Evolutionary conservation across 2,329 filamentous ascomycete genomes (phyloP).

Genomic region (Ophiostoma populinum): DNA sequence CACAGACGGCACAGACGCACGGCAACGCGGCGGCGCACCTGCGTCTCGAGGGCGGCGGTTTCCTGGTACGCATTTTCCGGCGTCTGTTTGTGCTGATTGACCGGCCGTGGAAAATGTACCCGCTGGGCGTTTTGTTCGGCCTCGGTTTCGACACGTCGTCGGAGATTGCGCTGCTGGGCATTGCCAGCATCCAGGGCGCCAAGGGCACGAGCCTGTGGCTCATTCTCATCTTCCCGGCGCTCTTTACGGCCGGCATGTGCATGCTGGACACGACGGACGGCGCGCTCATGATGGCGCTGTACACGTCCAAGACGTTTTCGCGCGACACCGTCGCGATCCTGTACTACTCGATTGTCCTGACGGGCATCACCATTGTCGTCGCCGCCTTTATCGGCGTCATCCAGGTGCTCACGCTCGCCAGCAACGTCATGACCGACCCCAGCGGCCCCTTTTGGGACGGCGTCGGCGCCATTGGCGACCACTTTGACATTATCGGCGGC

Average conservation of each 20-base stretch:
- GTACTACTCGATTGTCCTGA: slow-evolving; percentile 85
- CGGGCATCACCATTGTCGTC: slow-evolving; percentile 65
- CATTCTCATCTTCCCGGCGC: slow-evolving; percentile 74
- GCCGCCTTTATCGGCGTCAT: slow-evolving; percentile 73
- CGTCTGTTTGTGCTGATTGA: slow-evolving; percentile 59
- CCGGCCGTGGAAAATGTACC: slow-evolving; percentile 90
- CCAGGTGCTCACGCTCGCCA: slow-evolving; percentile 62
- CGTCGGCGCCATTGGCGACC: slow-evolving; percentile 55
- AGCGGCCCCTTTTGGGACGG: slow-evolving; percentile 80
- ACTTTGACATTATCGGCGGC: slow-evolving; percentile 76
- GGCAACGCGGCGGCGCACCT: slow-evolving; percentile 29
- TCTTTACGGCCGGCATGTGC: slow-evolving; percentile 95
- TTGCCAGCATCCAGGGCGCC: slow-evolving; percentile 72
- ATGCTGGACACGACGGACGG: slow-evolving; percentile 84
- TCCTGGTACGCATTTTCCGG: slow-evolving; percentile 54
- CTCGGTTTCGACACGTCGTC: slow-evolving; percentile 91
- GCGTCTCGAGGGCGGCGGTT: slow-evolving; percentile 59
- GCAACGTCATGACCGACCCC: slow-evolving; percentile 53
- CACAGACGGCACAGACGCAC: neutral
- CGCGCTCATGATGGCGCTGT: slow-evolving; percentile 86
- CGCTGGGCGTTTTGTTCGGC: slow-evolving; percentile 73
- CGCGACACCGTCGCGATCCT: slow-evolving; percentile 75
- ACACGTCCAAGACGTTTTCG: slow-evolving; percentile 63
- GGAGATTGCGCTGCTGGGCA: slow-evolving; percentile 81
- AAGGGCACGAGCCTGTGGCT: slow-evolving; percentile 84